phyloP scores from a whole-genome alignment of 768 basidiomycete species.

The Coprinopsis strossmayeri region DNA sequence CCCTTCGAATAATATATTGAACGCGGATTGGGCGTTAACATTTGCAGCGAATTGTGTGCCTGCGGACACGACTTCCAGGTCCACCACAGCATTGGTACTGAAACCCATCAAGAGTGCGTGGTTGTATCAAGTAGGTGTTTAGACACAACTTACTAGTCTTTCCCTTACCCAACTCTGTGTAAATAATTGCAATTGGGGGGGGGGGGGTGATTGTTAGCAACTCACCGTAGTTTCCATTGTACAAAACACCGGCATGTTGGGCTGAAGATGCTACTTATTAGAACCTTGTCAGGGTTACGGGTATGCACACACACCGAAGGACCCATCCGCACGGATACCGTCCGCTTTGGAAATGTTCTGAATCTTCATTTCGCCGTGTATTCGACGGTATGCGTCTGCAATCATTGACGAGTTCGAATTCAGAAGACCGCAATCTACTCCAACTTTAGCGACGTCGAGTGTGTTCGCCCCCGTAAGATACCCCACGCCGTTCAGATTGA shows the following conservation, averaged over 20 bases:
- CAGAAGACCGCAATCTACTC: constrained; percentile 44
- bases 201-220: constrained; percentile 1
- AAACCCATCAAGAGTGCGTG: not conserved
- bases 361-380: constrained; percentile 49
- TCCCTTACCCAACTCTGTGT: no score
- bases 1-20: constrained; percentile 51
- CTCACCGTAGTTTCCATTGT: constrained; percentile 66
- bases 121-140: not conserved
- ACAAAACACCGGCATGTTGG: constrained; percentile 60
- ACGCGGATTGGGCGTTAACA: constrained; percentile 34
- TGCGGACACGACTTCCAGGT: constrained; percentile 52
- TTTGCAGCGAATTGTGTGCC: constrained; percentile 52
- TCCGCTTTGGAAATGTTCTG: constrained; percentile 43
- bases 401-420: constrained; percentile 38
- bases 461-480: constrained; percentile 59
- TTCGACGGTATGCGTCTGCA: constrained; percentile 39
- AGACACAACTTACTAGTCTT: constrained; percentile 33
- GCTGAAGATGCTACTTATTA: constrained; percentile 17
- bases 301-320: constrained; percentile 29
- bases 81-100: constrained; percentile 56
- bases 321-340: constrained; percentile 52
- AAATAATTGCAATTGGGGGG: no score
- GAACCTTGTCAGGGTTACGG: not conserved
- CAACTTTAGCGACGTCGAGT: constrained; percentile 58
- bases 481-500: constrained; percentile 35